Conservation (phyloP, 225 moss, liverwort and hornwort species). For the Neckera pumila region DNA sequence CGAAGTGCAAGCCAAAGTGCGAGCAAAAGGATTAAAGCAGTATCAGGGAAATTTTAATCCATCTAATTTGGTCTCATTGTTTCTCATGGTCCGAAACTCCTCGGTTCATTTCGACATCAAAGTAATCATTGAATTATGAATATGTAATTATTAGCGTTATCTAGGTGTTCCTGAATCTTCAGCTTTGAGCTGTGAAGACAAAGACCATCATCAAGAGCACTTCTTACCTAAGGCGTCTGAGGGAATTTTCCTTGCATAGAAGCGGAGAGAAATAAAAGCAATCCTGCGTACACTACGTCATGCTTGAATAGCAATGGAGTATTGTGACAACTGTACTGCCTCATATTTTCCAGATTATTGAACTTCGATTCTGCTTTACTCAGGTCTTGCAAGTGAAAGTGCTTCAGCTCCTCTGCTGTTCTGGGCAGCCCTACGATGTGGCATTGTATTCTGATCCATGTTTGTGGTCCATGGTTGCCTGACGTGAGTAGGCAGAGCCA, state of each 20-base stretch:
- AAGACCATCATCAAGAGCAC: not conserved
- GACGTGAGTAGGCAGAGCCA: constrained; percentile 42
- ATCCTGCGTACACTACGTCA: not conserved
- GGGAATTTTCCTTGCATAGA: not conserved
- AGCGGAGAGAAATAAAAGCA: not conserved
- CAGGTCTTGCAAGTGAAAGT: constrained; percentile 47
- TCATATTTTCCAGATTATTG: constrained; percentile 37
- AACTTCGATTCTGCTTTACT: constrained; percentile 28
- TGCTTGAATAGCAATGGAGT: constrained; percentile 5
- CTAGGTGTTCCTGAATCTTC: not conserved
- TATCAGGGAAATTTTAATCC: not conserved
- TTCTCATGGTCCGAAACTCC: not conserved
- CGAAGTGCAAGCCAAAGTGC: not conserved
- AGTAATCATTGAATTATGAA: not conserved
- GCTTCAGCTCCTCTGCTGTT: constrained; percentile 32
- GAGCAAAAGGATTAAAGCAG: not conserved
- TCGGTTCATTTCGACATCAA: not conserved
- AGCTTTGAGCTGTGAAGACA: not conserved
- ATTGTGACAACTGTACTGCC: constrained; percentile 28
- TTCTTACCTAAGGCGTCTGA: not conserved
- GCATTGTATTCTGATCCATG: constrained; percentile 36
- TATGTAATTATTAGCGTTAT: not conserved
- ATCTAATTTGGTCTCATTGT: not conserved
- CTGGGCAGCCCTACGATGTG: constrained; percentile 37
- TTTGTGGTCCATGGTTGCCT: constrained; percentile 32